Base-by-base conservation (phyloP, 2,329 filamentous ascomycete genomes). In the Mariannaea elegans region DNA sequence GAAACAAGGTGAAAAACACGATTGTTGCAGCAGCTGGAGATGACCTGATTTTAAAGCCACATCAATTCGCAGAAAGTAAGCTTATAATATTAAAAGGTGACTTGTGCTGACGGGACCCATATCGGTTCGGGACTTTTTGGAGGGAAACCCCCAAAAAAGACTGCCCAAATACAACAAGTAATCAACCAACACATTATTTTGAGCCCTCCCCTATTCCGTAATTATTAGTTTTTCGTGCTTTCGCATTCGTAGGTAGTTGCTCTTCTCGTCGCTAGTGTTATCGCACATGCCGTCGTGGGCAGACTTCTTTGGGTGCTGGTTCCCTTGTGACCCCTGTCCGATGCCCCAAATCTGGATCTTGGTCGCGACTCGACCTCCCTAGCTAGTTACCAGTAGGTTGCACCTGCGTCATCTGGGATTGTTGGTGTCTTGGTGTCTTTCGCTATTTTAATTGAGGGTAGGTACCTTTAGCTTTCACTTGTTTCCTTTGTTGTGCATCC, bases 281-380 rank as follows among this genome's bases (percentile, higher is more conserved):
- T 44, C 34, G 44, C 49, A 18, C 49, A 53, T 45, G 44, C 46
- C 52, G 36, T 56, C 48, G 52, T 19, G 55, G 47, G 19, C 41
- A 21, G n/a, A 13, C 23, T 21, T 38, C 39, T 32, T 46, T 51
- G 54, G 39, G 45, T 45, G 39, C 24, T 34, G 38, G 56, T 18
- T 41, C 32, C 48, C 50, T 59, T 44, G 56, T 50, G 45, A 59
- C 46, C 56, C 56, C 50, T 59, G 56, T 34, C 39, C 13, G 23
- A 36, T 18, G 29, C 44, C 36, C 41, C 36, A 42, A 59, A 55
- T 59, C 56, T 59, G 49, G 44, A 59, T 53, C 42, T 59, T 50
- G 32, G 48, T 46, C 48, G 51, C 45, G 49, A 54, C 48, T 58
- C 56, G 34, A 42, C 16, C 50, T 53, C 56, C 34, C 27, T 21